phyloP scores from a whole-genome alignment of 2,329 filamentous ascomycete species.

The Xylaria sp. region DNA sequence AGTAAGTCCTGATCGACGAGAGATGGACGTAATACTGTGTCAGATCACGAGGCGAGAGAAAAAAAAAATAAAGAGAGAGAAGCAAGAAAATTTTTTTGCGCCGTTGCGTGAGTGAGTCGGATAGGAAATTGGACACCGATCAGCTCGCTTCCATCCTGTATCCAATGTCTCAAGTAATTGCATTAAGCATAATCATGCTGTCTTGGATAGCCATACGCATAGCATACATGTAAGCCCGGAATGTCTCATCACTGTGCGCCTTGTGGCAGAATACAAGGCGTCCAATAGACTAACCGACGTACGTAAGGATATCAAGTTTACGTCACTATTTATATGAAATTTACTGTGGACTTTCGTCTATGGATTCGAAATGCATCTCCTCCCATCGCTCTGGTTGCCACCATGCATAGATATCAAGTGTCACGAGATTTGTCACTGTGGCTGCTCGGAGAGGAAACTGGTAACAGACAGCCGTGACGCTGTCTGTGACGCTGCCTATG shows the following conservation, averaged over 20 bases:
- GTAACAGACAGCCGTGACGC: background rate
- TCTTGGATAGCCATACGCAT: slow-evolving; percentile 10
- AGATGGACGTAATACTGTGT: background rate
- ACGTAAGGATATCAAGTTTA: background rate
- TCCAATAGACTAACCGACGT: slow-evolving; percentile 20
- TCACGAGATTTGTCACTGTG: background rate
- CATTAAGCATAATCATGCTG: slow-evolving; percentile 32
- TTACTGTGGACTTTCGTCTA: background rate
- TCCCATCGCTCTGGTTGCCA: background rate
- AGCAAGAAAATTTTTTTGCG: too few relatives aligned
- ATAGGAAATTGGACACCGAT: slow-evolving; percentile 2
- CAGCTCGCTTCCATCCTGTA: slow-evolving; percentile 8
- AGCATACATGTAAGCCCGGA: slow-evolving; percentile 17
- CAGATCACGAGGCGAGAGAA: background rate
- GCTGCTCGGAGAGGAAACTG: background rate
- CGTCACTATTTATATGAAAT: background rate
- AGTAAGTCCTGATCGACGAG: background rate
- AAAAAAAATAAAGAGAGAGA: background rate
- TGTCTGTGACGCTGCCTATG: background rate
- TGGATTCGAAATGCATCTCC: background rate
- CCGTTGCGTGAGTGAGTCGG: background rate
- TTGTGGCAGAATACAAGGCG: slow-evolving; percentile 22
- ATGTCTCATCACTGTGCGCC: slow-evolving; percentile 29
- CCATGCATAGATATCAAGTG: background rate
- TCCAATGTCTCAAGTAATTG: slow-evolving; percentile 27